Evolutionary conservation across 2,329 filamentous ascomycete species (phyloP).

Genomic region (Hymenoscyphus repandus): DNA sequence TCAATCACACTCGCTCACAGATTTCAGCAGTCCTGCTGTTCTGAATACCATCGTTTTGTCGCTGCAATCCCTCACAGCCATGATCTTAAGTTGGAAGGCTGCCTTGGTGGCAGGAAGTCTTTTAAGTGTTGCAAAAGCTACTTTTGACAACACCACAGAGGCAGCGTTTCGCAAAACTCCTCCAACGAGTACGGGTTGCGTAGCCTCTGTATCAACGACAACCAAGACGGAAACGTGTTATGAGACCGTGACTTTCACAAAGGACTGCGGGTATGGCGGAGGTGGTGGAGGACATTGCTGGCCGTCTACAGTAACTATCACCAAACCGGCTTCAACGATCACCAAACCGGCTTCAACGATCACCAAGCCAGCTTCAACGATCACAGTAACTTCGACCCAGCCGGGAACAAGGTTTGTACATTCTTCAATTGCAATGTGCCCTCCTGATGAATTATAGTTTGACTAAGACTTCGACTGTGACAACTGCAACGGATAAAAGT

Average conservation of each 20-base stretch:
- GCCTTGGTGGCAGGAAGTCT: conserved; percentile 15
- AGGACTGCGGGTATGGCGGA: too few relatives aligned
- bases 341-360: background rate
- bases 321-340: background rate
- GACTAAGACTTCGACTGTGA: background rate
- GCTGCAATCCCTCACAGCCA: conserved; percentile 6
- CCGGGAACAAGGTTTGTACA: background rate
- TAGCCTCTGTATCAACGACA: background rate
- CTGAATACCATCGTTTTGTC: conserved; percentile 22
- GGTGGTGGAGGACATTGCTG: too few relatives aligned
- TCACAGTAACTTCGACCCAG: background rate
- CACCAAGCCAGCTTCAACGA: background rate
- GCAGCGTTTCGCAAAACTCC: background rate
- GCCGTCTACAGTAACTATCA: background rate
- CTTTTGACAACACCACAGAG: background rate
- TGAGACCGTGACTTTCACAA: background rate
- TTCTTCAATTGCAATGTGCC: background rate
- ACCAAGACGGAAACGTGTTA: conserved; percentile 1
- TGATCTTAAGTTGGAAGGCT: conserved; percentile 16
- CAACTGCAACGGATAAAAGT: background rate
- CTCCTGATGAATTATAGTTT: background rate
- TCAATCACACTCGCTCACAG: conserved; percentile 24
- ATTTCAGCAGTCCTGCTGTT: conserved; percentile 20
- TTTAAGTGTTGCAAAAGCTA: conserved; percentile 13
- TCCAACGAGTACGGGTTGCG: background rate